Base-by-base conservation (phyloP, 306 rosid genomes). In the Carpinus viminea region DNA sequence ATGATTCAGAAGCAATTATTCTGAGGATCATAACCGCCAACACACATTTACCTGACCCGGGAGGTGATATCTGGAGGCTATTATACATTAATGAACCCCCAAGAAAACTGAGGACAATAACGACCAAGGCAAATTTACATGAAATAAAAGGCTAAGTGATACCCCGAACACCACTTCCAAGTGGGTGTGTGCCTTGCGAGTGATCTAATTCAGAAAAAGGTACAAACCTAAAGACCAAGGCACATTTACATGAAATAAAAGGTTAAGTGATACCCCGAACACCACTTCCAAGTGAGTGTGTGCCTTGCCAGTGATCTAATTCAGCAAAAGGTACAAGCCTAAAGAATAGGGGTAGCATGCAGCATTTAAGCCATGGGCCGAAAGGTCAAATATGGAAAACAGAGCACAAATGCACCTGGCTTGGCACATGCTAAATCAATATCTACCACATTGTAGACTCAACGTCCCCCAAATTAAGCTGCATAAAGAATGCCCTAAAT, bases 181-280 rank as follows among this genome's bases (percentile, higher is more conserved):
- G 34, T 70, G 68, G 74, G 34, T 62, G 62, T 61, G 69, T 73
- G 41, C 16, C 66, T 59, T 51, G 83, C 74, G 70, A 55, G 43
- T 36, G 73, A 56, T 71, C 57, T 15, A 77, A 52, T 46, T 15
- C 36, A 11, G 31, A 17, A 64, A 64, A 34, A 61, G 18, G 18
- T 61, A 34, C 34, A 26, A 12, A 34, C 34, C 66, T 59, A 59
- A 12, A 24, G 11, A 31, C 34, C 65, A 41, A 41, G 45, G 45
- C 69, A 65, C 79, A 65, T 34, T 68, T 57, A 71, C 86, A 61
- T 61, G 21, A 20, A 64, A 75, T 53, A 41, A 50, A 34, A 78
- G 64, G 75, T 1, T 38, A 66, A 76, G 75, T 48, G n/a, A 77
- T 70, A 81, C 74, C 74, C 57, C 50, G 10, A 57, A 8, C 15